Conservation (phyloP, 305 asterid species). For the Solanum hybrid region DNA sequence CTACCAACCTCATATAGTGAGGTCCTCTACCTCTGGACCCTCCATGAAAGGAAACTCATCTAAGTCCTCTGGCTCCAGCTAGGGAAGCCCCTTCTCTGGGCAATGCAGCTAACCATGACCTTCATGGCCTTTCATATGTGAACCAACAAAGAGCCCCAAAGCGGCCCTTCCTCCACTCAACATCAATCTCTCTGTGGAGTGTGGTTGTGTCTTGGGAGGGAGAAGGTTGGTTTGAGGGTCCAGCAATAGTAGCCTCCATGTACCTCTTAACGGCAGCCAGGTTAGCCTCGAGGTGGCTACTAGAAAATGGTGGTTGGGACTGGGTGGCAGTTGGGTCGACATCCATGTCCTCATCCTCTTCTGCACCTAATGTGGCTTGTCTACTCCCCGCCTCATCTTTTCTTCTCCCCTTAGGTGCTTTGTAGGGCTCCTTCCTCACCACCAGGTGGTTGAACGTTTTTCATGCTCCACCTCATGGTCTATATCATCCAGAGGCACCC, state of each 20-base stretch:
- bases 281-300: background rate
- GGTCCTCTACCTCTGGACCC: background rate
- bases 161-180: background rate
- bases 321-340: background rate
- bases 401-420: background rate
- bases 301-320: background rate
- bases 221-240: background rate
- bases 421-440: background rate
- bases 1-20: background rate
- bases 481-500: background rate
- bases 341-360: background rate
- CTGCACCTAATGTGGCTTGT: background rate
- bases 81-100: background rate
- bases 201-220: background rate
- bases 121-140: background rate
- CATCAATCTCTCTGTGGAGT: background rate
- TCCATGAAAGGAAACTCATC: background rate
- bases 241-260: background rate
- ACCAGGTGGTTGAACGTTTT: background rate
- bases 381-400: background rate
- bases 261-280: background rate
- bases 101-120: background rate
- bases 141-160: background rate
- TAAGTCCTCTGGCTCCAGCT: background rate
- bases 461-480: background rate